Conservation (phyloP, 2,329 filamentous ascomycete species). For the Cryphonectria carpinicola region DNA sequence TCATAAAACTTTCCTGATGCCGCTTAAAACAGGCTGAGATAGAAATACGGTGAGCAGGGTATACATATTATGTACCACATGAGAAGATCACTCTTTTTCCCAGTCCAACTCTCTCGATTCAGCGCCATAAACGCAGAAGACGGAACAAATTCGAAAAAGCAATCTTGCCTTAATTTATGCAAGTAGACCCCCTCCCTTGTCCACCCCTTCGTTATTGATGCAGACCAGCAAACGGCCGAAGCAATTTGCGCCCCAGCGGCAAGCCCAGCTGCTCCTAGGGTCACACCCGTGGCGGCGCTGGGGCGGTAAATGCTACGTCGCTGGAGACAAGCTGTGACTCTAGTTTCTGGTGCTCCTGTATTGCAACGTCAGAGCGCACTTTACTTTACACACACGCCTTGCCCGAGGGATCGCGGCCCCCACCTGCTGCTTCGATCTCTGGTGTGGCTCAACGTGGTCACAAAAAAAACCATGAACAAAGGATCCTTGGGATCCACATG, state of each 20-base stretch:
- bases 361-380: background rate
- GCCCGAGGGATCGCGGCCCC: background rate
- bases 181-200: background rate
- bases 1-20: background rate
- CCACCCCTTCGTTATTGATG: background rate
- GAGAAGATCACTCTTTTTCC: background rate
- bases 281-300: background rate
- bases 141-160: background rate
- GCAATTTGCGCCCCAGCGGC: background rate
- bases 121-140: background rate
- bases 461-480: background rate
- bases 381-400: background rate
- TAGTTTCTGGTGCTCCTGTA: background rate
- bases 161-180: background rate
- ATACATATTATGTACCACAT: background rate
- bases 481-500: background rate
- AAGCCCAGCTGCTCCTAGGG: background rate
- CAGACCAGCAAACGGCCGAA: background rate
- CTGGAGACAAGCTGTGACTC: background rate
- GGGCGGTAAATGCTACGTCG: background rate
- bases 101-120: background rate
- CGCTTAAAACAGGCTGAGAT: background rate
- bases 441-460: background rate
- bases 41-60: background rate
- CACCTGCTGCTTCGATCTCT: conserved; percentile 2